Evolutionary conservation across 2,329 filamentous ascomycete species (phyloP).

Genomic region (Magnaporthiopsis incrustans): DNA sequence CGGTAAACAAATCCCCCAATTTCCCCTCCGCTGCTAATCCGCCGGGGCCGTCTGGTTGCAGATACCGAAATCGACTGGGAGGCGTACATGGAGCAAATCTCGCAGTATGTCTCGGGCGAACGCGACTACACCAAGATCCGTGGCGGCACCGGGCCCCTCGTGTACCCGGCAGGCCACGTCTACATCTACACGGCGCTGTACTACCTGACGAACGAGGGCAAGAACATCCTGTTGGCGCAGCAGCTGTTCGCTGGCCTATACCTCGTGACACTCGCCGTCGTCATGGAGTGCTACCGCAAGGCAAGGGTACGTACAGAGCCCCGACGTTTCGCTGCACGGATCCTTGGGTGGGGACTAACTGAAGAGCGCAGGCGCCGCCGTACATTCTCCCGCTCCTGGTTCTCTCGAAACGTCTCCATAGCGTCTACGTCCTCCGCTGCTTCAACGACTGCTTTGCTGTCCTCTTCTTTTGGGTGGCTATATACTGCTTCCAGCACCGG

Average conservation of each 20-base stretch:
- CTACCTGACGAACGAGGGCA: conserved; percentile 66
- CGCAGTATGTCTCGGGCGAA: conserved; percentile 73
- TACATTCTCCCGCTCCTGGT: conserved; percentile 82
- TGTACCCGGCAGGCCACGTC: conserved; percentile 91
- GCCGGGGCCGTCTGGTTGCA: conserved; percentile 13
- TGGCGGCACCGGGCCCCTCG: conserved; percentile 84
- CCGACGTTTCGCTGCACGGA: not conserved
- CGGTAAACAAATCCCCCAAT: not conserved
- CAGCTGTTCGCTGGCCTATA: conserved; percentile 76
- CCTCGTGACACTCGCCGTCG: conserved; percentile 63
- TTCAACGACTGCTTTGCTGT: conserved; percentile 95
- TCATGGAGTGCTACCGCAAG: conserved; percentile 73
- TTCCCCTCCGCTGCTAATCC: not conserved
- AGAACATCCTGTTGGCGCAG: conserved; percentile 73
- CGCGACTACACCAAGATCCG: conserved; percentile 79
- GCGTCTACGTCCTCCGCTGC: conserved; percentile 82
- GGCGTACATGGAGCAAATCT: conserved; percentile 92
- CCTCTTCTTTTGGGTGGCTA: conserved; percentile 74
- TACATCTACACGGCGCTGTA: conserved; percentile 83
- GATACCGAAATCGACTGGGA: conserved; percentile 98
- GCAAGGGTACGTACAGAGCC: conserved; percentile 46
- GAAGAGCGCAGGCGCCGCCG: conserved; percentile 57
- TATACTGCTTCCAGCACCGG: conserved; percentile 67
- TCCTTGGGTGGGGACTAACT: not conserved
- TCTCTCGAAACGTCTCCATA: conserved; percentile 86